Evolutionary conservation across 306 rosid genomes (phyloP).

Genomic region (Ochetophila trinervis): DNA sequence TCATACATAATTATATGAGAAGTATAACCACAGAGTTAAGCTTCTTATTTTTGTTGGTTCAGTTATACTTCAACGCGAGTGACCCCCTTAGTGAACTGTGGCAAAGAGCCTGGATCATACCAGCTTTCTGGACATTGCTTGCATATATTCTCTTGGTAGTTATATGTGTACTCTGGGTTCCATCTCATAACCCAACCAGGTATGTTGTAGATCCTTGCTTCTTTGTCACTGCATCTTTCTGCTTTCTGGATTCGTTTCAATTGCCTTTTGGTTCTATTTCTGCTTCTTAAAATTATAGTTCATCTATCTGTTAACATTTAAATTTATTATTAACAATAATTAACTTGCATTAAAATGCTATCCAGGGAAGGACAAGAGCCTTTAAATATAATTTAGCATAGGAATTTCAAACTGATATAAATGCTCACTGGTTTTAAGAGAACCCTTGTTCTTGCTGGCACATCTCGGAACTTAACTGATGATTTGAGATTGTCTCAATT

Average conservation of each 20-base stretch:
- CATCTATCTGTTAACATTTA: neutral
- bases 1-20: neutral
- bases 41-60: slow-evolving; percentile 30
- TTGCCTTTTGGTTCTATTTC: neutral
- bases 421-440: neutral
- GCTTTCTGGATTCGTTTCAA: slow-evolving; percentile 4
- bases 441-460: neutral
- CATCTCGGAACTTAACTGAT: neutral
- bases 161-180: slow-evolving; percentile 73
- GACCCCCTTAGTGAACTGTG: slow-evolving; percentile 70
- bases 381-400: neutral
- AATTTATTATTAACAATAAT: neutral
- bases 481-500: neutral
- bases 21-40: slow-evolving; percentile 1
- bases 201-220: slow-evolving; percentile 19
- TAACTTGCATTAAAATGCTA: slow-evolving; percentile 1
- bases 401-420: neutral
- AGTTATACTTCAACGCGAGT: slow-evolving; percentile 76
- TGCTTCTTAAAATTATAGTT: neutral
- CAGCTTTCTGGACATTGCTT: slow-evolving; percentile 72
- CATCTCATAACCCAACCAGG: slow-evolving; percentile 75
- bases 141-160: slow-evolving; percentile 51
- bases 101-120: slow-evolving; percentile 72
- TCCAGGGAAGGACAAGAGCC: neutral
- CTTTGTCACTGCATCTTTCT: neutral